Conservation (phyloP, 805 yeast genomes). For the Grigorovia transvaalensis region DNA sequence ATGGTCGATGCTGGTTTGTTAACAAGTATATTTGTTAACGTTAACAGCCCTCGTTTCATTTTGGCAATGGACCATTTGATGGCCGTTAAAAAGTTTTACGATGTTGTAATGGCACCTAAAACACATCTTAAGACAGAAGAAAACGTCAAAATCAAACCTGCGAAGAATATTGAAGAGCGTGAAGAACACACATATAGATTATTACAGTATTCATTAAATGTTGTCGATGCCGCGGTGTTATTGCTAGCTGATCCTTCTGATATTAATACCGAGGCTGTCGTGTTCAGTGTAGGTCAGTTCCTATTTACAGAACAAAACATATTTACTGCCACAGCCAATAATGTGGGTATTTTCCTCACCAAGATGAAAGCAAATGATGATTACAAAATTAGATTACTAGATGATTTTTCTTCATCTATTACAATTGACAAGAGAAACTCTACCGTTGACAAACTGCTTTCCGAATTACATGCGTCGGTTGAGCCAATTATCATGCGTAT, state of each 20-base stretch:
- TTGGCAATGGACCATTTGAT: conserved; percentile 80
- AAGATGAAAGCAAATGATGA: conserved; percentile 60
- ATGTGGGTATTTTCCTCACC: conserved; percentile 78
- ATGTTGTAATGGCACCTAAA: conserved; percentile 7
- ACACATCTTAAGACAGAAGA: conserved; percentile 3
- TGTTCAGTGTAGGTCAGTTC: conserved; percentile 76
- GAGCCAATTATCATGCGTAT: conserved; percentile 76
- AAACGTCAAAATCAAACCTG: background rate
- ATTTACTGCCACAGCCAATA: conserved; percentile 55
- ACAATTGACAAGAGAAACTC: conserved; percentile 66
- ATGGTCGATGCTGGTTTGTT: conserved; percentile 33
- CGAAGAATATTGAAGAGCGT: conserved; percentile 2
- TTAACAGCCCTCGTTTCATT: conserved; percentile 73
- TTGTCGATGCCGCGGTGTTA: conserved; percentile 68
- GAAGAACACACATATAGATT: conserved; percentile 4
- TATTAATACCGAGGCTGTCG: conserved; percentile 72
- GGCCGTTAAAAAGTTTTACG: conserved; percentile 43
- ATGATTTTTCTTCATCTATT: conserved; percentile 76
- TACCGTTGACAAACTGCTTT: conserved; percentile 43
- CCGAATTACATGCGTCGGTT: conserved; percentile 56
- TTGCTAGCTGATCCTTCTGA: conserved; percentile 70
- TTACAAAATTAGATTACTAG: conserved; percentile 61
- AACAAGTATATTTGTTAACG: conserved; percentile 45
- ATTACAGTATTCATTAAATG: conserved; percentile 50
- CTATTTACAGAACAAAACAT: conserved; percentile 59